Evolutionary conservation across 495 filamentous ascomycete species (phyloP), one percentile per base, ranked within the genome.

Genomic region (Diplogelasinospora grovesii): DNA sequence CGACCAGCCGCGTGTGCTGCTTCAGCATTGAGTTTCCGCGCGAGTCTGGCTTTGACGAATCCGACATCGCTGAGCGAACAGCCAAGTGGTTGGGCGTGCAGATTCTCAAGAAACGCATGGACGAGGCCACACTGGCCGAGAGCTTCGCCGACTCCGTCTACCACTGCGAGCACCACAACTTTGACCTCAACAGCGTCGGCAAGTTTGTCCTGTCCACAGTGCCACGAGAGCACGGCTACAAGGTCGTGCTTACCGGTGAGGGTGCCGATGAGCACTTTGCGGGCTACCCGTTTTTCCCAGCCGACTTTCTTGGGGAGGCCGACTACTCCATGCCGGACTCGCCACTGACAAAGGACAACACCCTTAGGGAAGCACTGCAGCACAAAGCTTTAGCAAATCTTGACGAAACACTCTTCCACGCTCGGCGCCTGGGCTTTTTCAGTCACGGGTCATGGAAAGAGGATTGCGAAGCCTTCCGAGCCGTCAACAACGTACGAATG

Each of bases 181-280:
- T 50, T 2, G 66, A 75, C 46, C 63, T 74, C 14, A 73, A 75
- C 44, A 65, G 48, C 23, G 55, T 74, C 20, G 71, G 62, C 28
- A 70, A 66, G 49, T 57, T 66, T 31, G 66, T 60, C 5, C 49
- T 78, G 8, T 65, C 69, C 3, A 62, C 64, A 9, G 18, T 64
- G 4, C 61, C 64, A 1, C 56, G 57, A 10, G 56, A 69, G 29
- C 36, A 57, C 1, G 71, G 70, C 15, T 62, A 65, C 45, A 72
- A 73, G 37, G 71, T 75, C 6, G 54, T 76, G 8, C 54, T 78
- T 2, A 74, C 64, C 5, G 71, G 72, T 18, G 69, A 77, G 53
- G 74, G 74, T 14, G 53, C 71, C 6, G 73, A 76, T 46, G 72
- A 76, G 55, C 58, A 68, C 48, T 75, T 78, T 39, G 64, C 55